Conservation (phyloP, 495 filamentous ascomycete genomes). For the Bombardia bombarda region DNA sequence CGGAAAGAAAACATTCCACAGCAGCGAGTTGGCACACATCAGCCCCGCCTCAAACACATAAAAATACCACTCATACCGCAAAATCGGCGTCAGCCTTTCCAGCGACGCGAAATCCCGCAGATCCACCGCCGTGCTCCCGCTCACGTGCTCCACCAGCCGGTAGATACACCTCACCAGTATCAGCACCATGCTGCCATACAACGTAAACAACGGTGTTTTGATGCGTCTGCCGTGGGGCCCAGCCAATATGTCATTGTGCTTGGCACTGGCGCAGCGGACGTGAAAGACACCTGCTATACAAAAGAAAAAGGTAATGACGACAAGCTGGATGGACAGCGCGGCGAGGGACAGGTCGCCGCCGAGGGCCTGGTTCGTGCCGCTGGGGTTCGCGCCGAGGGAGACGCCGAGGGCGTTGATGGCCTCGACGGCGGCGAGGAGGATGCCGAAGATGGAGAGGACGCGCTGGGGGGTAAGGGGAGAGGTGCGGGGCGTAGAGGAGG, state of each 20-base stretch:
- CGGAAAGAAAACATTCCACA: slow-evolving; percentile 59
- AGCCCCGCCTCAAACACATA: slow-evolving; percentile 60
- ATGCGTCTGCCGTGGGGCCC: slow-evolving; percentile 52
- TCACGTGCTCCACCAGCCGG: slow-evolving; percentile 58
- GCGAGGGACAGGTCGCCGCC: slow-evolving; percentile 58
- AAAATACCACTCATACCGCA: slow-evolving; percentile 65
- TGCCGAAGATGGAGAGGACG: slow-evolving; percentile 67
- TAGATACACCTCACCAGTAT: slow-evolving; percentile 58
- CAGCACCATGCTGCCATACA: slow-evolving; percentile 55
- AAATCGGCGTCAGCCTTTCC: slow-evolving; percentile 42
- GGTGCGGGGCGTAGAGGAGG: slow-evolving; percentile 71
- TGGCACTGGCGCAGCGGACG: slow-evolving; percentile 43
- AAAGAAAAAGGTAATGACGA: slow-evolving; percentile 54
- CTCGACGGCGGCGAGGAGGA: slow-evolving; percentile 55
- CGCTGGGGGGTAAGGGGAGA: slow-evolving; percentile 72
- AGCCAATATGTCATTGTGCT: too few relatives aligned
- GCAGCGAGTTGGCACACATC: slow-evolving; percentile 54
- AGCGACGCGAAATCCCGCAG: slow-evolving; percentile 17
- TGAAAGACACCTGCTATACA: slow-evolving; percentile 53
- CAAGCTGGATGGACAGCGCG: slow-evolving; percentile 58
- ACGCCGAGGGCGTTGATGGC: slow-evolving; percentile 63
- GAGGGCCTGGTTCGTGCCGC: slow-evolving; percentile 35
- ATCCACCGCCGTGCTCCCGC: slow-evolving; percentile 26
- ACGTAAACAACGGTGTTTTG: slow-evolving; percentile 46
- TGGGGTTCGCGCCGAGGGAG: slow-evolving; percentile 48